Evolutionary conservation across 75 land plant species (phyloP).

Genomic region (Pseudotsuga menziesii): DNA sequence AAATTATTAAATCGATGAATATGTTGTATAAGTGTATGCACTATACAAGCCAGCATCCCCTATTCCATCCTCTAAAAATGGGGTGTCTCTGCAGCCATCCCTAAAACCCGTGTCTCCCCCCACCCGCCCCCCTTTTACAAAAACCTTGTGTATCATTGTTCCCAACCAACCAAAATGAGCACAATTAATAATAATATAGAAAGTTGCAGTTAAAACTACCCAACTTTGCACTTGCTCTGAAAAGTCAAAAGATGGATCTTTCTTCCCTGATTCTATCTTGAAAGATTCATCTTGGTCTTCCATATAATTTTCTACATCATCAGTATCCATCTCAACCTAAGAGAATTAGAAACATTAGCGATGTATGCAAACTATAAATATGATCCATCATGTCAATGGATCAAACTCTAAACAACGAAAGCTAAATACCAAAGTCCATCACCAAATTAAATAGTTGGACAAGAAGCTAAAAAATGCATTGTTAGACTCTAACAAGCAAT

Average conservation of each 20-base stretch:
- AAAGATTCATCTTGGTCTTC: neutral
- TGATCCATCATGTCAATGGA: neutral
- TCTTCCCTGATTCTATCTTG: neutral
- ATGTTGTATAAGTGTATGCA: no score
- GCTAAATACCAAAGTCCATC: neutral
- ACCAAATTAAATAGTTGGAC: neutral
- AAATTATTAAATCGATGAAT: no score
- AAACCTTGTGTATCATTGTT: neutral
- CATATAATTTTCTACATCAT: no score
- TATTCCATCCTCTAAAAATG: no score
- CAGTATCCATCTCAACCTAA: no score
- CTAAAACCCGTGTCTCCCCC: no score
- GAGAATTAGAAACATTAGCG: no score
- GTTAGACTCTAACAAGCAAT: neutral
- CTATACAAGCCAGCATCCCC: no score
- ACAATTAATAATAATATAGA: neutral
- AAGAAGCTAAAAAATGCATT: neutral
- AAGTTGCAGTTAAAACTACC: neutral
- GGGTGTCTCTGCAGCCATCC: no score
- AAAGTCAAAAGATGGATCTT: constrained; percentile 1
- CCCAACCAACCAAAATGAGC: neutral
- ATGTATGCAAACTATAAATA: neutral
- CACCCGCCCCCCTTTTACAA: no score
- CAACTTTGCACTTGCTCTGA: neutral
- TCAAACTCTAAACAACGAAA: neutral